Evolutionary conservation across 2,329 filamentous ascomycete genomes (phyloP).

Genomic region (Talaromyces sp.): DNA sequence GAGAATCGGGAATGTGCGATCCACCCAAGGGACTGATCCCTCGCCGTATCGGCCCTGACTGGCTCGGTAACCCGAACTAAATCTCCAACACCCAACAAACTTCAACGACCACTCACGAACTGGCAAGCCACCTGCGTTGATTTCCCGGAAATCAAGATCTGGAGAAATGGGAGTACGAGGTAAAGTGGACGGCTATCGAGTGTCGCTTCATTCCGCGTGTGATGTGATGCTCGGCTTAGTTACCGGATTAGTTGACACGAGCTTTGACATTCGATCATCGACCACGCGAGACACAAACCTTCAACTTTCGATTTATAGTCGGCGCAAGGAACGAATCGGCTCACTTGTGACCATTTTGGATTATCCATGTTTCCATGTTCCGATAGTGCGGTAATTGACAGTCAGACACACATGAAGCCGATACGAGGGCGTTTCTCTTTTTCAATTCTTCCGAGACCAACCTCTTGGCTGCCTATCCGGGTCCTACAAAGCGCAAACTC

Average conservation of each 20-base stretch:
- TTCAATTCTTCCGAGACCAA: conserved; percentile 3
- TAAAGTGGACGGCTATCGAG: background rate
- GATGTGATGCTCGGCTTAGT: background rate
- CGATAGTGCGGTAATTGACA: background rate
- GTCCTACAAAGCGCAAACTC: background rate
- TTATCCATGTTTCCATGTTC: background rate
- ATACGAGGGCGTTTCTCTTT: background rate
- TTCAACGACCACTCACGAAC: background rate
- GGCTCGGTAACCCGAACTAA: conserved; percentile 13
- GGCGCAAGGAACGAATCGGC: background rate
- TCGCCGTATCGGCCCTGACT: background rate
- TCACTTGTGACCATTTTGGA: no score
- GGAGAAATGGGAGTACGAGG: background rate
- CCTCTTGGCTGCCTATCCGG: background rate
- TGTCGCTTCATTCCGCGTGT: background rate
- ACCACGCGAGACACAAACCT: background rate
- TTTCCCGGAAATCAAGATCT: background rate
- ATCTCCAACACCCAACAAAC: background rate
- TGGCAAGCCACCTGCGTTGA: background rate
- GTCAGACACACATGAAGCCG: background rate
- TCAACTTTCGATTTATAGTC: background rate
- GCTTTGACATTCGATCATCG: background rate
- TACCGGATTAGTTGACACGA: background rate
- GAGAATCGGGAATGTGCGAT: background rate
- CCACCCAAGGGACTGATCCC: background rate